These are phyloP conservation scores for Hanseniaspora pseudoguilliermondii DNA, from an alignment of 805 yeast genomes.

Conservation along the genomic window DNA sequence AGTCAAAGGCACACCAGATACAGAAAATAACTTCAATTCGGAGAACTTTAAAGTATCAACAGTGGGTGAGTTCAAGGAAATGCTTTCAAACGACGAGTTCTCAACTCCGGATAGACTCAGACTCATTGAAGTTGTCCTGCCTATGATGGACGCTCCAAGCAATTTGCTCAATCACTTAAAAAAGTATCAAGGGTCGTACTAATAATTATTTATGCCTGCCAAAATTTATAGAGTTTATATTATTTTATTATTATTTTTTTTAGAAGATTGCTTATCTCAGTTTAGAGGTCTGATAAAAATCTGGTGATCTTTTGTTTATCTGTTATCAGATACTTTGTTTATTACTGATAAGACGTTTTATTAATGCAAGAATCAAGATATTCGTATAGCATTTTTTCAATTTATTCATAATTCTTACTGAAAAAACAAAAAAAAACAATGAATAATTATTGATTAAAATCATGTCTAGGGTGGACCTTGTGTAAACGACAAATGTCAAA, in stretches of 20 bases:
- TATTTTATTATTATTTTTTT: background rate
- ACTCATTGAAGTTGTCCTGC: conserved; percentile 45
- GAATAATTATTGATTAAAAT: too few species aligned
- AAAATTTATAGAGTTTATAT: background rate
- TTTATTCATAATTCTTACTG: too few species aligned
- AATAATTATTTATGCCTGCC: background rate
- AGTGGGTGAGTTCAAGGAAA: conserved; percentile 36
- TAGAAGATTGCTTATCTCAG: background rate
- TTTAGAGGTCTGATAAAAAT: background rate
- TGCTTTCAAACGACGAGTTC: conserved; percentile 32
- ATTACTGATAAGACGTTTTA: background rate
- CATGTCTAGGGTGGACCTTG: too few species aligned
- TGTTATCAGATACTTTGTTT: background rate
- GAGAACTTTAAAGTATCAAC: conserved; percentile 35
- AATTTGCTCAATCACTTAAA: conserved; percentile 9
- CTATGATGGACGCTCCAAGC: conserved; percentile 47
- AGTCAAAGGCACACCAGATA: conserved; percentile 19
- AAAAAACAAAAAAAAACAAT: too few species aligned
- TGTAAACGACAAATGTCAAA: too few species aligned
- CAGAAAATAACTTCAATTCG: conserved; percentile 17
- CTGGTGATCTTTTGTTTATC: background rate
- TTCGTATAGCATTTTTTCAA: too few species aligned
- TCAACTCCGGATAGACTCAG: conserved; percentile 34
- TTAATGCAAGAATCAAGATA: too few species aligned
- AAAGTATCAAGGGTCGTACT: background rate